Evolutionary conservation across 2,329 filamentous ascomycete genomes (phyloP).

Genomic region (Trichoderma sp.): DNA sequence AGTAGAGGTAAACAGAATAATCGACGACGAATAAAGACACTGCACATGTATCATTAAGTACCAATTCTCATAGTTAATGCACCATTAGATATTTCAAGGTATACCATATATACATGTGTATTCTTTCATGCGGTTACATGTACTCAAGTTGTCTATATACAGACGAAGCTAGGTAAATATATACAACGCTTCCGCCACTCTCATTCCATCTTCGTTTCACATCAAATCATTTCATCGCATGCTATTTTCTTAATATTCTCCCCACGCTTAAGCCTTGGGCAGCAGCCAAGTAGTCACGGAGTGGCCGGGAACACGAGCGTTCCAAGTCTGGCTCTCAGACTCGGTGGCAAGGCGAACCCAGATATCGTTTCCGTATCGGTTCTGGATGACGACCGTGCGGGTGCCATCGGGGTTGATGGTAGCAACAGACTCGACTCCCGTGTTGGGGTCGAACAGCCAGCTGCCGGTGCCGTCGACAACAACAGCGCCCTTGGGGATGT

Average conservation of each 20-base stretch:
- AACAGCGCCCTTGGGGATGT: conserved; percentile 44
- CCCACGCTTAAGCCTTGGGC: conserved; percentile 25
- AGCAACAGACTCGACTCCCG: conserved; percentile 44
- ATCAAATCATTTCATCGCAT: background rate
- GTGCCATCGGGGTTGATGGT: conserved; percentile 45
- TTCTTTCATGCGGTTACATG: background rate
- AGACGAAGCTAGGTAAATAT: background rate
- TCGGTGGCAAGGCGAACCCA: conserved; percentile 38
- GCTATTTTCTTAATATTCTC: background rate
- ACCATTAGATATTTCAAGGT: background rate
- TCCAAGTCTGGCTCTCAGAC: conserved; percentile 38
- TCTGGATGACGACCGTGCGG: conserved; percentile 43
- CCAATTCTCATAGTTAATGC: background rate
- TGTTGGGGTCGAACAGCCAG: conserved; percentile 39
- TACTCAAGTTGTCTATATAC: background rate
- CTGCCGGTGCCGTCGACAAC: conserved; percentile 44
- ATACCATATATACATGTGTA: background rate
- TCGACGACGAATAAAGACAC: background rate
- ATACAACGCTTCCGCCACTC: background rate
- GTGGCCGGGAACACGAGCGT: conserved; percentile 33
- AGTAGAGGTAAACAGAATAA: background rate
- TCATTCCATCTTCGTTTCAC: background rate
- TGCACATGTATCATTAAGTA: background rate
- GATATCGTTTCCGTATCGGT: conserved; percentile 44
- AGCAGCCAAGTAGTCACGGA: conserved; percentile 41